Percentiles rank a stretch among this genome's conserved stretches.
These are phyloP conservation scores for Marasmius oreades DNA, from an alignment of 1,284 basidiomycete genomes.

Conservation along the genomic window DNA sequence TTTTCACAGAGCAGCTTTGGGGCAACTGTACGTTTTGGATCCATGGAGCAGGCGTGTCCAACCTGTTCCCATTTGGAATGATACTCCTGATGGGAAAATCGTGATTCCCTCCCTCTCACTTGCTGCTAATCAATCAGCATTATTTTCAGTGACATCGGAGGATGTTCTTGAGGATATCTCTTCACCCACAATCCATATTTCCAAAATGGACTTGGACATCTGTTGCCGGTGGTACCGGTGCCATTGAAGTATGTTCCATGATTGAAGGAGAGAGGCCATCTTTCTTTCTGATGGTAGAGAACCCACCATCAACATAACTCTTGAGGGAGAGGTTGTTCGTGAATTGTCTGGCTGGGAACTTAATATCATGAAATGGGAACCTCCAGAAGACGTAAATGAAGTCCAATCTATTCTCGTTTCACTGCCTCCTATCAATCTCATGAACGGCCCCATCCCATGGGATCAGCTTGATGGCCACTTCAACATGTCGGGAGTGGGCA, in stretches of 20 bases:
- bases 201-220: constrained; percentile 1
- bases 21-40: constrained; percentile 17
- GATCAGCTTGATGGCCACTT: constrained; percentile 9
- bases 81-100: constrained; percentile 10
- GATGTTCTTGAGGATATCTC: constrained; percentile 12
- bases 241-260: constrained; percentile 9
- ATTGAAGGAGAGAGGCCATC: constrained; percentile 9
- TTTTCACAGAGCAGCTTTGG: constrained; percentile 3
- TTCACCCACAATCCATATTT: constrained; percentile 8
- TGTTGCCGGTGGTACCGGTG: constrained; percentile 8
- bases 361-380: constrained; percentile 16
- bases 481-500: constrained; percentile 14
- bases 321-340: constrained; percentile 10
- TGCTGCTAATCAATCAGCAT: constrained; percentile 11
- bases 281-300: constrained; percentile 8
- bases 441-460: constrained; percentile 6
- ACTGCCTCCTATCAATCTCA: constrained; percentile 3
- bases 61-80: constrained; percentile 13
- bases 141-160: constrained; percentile 14
- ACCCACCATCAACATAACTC: constrained; percentile 12
- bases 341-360: constrained; percentile 14
- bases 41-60: constrained; percentile 14
- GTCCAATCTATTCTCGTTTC: constrained; percentile 10
- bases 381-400: constrained; percentile 13
- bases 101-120: constrained; percentile 14